Percentiles rank a stretch among this genome's conserved stretches.
These are phyloP conservation scores for Sporothrix phasma DNA, from an alignment of 2,329 filamentous ascomycete species.

Conservation along the genomic window DNA sequence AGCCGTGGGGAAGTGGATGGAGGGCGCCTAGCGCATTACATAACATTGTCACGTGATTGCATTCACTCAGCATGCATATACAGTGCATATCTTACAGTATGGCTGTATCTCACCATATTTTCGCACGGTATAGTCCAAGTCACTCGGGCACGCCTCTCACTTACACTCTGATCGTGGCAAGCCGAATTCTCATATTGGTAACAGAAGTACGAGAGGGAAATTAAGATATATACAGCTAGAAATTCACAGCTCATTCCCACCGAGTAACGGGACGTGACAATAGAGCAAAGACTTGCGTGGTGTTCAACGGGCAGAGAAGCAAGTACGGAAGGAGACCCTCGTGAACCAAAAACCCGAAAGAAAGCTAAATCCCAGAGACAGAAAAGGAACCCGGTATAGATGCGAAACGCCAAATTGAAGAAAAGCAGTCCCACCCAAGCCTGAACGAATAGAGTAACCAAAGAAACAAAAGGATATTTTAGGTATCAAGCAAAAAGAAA, in stretches of 20 bases:
- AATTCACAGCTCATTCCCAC: not conserved
- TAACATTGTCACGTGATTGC: not conserved
- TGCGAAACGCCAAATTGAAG: not conserved
- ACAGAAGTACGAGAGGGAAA: not conserved
- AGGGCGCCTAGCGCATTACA: not conserved
- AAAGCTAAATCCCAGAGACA: not conserved
- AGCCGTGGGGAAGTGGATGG: not conserved
- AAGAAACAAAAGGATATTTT: not conserved
- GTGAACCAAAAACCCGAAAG: not conserved
- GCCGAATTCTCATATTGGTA: not conserved
- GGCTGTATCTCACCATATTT: not conserved
- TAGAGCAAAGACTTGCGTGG: not conserved
- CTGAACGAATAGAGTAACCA: not conserved
- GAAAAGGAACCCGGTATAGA: not conserved
- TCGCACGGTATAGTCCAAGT: not conserved
- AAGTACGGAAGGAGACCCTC: not conserved
- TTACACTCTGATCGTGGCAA: not conserved
- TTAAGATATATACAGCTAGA: not conserved
- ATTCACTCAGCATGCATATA: too few relatives aligned
- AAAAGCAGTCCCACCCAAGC: not conserved
- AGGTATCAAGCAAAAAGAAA: not conserved
- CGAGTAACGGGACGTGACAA: not conserved
- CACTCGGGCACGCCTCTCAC: not conserved
- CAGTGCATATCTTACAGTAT: not conserved
- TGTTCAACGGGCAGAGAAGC: not conserved